Evolutionary conservation across 495 filamentous ascomycete genomes (phyloP), one percentile per base, ranked within the genome.

Genomic region (Hypoxylon fuscum): DNA sequence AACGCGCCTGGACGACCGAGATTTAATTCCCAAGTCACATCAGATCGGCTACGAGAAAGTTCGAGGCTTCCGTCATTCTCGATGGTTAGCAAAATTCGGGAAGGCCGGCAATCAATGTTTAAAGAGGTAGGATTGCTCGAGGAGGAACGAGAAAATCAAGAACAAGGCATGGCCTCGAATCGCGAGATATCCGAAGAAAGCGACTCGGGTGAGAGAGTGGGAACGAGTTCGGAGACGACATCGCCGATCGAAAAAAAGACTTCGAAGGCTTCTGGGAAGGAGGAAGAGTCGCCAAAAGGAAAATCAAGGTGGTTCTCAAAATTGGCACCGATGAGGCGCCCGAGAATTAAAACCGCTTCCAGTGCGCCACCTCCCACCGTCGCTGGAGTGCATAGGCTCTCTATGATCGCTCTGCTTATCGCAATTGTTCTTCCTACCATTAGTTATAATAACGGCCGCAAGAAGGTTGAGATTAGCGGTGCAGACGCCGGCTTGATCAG

Each of bases 391-490:
- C 69, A 78, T 46, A 73, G 74, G 42, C 41, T 84, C 12, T 78
- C 82, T 3, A 64, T 85, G 48, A 67, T 84, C 60, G 68, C 80
- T 23, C 66, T 87, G 48, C 69, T 89, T 38, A 77, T 81, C 61
- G 82, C 82, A 45, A 69, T 85, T 42, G 69, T 84, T 62, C 50
- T 85, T 38, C 79, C 80, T 9, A 77, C 72, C 20, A 76, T 81
- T 70, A 72, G 70, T 61, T 75, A 72, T 68, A 74, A 73, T 63
- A 72, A 59, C 51, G 70, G 76, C 31, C 68, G 66, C 47, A 54
- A 55, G 21, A 71, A 70, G 50, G 69, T 72, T 47, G 70, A 68
- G 15, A 53, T 73, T n/a, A 71, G 50, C 54, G 78, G 76, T 29
- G 81, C 75, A 27, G 76, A 79, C 50, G 80, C 80, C 14, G 77